Evolutionary conservation across 2,329 filamentous ascomycete species (phyloP).

Genomic region (Ophiocordyceps sinensis): DNA sequence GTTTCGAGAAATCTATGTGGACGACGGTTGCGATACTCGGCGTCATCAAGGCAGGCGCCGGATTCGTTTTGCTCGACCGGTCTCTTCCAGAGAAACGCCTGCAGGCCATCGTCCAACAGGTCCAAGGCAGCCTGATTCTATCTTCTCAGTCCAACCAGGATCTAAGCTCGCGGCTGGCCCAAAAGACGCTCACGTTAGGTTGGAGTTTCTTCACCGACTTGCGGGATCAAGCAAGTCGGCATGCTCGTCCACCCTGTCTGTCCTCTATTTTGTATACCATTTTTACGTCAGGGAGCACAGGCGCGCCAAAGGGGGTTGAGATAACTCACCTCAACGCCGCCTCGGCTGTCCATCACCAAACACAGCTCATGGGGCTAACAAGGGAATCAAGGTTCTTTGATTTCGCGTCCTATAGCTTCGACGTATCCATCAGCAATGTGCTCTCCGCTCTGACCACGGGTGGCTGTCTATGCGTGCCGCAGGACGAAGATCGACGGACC

Average conservation of each 20-base stretch:
- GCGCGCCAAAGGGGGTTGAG: constrained; percentile 6
- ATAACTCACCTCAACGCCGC: constrained; percentile 1
- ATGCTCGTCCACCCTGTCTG: no score
- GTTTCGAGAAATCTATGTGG: constrained; percentile 12
- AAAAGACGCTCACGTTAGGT: neutral
- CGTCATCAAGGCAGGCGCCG: constrained; percentile 10
- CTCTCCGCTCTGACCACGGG: neutral
- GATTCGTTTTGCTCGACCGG: constrained; percentile 1
- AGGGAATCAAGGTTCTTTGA: constrained; percentile 2
- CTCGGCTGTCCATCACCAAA: constrained; percentile 1
- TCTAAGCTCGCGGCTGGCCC: neutral
- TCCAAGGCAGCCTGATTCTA: neutral
- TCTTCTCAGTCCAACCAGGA: neutral
- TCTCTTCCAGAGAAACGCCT: neutral
- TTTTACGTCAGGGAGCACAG: constrained; percentile 7
- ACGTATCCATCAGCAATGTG: neutral
- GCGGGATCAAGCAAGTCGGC: no score
- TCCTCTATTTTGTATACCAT: constrained; percentile 5
- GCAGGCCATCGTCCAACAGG: neutral
- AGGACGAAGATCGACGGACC: neutral
- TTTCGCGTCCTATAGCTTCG: constrained; percentile 1
- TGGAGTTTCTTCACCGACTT: no score
- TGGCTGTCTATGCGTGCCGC: constrained; percentile 1
- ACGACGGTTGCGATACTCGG: constrained; percentile 9
- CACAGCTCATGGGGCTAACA: constrained; percentile 1